Conservation (phyloP, 345 rosid species). For the Diplotaxis tenuifolia region DNA sequence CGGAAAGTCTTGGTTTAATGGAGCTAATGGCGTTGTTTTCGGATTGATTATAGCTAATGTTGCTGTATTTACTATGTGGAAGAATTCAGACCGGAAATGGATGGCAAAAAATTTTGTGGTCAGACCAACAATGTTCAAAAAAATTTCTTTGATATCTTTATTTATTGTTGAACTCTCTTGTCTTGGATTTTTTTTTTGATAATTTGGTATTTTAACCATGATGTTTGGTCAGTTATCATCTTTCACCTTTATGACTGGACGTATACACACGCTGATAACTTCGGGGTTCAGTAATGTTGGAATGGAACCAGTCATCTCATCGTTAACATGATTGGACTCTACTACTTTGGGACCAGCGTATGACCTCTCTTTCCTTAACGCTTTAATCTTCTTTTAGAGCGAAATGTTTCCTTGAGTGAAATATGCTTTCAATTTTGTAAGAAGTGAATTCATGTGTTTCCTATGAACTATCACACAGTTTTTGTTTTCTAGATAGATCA, state of each 20-base stretch:
- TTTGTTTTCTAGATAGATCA: too few relatives aligned
- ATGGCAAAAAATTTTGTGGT: slow-evolving; percentile 70
- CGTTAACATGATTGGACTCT: slow-evolving; percentile 74
- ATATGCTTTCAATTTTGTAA: too few relatives aligned
- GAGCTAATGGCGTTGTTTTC: slow-evolving; percentile 46
- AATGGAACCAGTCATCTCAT: slow-evolving; percentile 43
- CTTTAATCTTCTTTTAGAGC: background rate
- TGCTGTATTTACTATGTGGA: slow-evolving; percentile 68
- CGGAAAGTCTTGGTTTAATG: slow-evolving; percentile 59
- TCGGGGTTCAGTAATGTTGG: slow-evolving; percentile 72
- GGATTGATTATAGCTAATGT: slow-evolving; percentile 65
- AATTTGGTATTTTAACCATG: too few relatives aligned
- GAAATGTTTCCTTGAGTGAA: slow-evolving; percentile 6
- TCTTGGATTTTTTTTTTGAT: too few relatives aligned
- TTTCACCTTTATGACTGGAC: slow-evolving; percentile 52
- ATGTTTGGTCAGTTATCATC: slow-evolving; percentile 58
- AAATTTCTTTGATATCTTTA: too few relatives aligned
- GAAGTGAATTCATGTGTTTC: too few relatives aligned
- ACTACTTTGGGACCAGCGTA: slow-evolving; percentile 78
- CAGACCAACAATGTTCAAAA: slow-evolving; percentile 33
- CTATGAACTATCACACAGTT: too few relatives aligned
- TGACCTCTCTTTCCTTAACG: slow-evolving; percentile 21
- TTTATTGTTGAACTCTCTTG: too few relatives aligned
- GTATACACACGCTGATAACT: slow-evolving; percentile 64
- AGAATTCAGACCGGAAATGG: slow-evolving; percentile 47